Base-by-base conservation (phyloP, 108 stramenopile genomes). In the Conticribra guillardii region DNA sequence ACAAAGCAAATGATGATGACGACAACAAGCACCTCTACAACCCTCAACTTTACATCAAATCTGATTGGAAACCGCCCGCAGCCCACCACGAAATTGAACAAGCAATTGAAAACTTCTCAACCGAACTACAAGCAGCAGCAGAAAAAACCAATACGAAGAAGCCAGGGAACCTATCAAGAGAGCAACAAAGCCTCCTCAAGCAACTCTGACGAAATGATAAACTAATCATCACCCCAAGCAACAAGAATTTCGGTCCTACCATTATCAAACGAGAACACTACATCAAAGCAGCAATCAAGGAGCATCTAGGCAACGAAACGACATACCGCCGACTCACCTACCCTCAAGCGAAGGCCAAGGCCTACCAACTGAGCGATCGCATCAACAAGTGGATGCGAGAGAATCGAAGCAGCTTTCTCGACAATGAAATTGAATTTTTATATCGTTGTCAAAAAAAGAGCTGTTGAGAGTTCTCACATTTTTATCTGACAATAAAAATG, bases 261-360 rank as follows among this genome's bases (percentile, higher is more conserved):
- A 55, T 72, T 9, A 18, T 72, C 9, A 16, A 33, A 4, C 26
- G 61, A 2, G 47, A 62, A 1, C 1, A 18, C 0, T 72, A 60
- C 60, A 71, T 63, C 31, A 2, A 53, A 31, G 2, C 46, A 34
- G 62, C 24, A 5, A 26, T 72, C 7, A 18, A 17, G 44, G 62
- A 72, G 27, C 71, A 72, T 21, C 51, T 72, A 3, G 30, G 54
- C 28, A 22, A 72, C 49, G 23, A 15, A 4, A n/a, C 34, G 0
- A 53, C 52, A 2, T 72, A 72, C 31, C 19, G 44, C 27, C 34
- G 16, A 4, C 71, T 72, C 41, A 59, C 58, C 31, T n/a, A n/a
- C n/a, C 22, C 14, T 9, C 16, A 18, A 16, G n/a, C 4, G 15
- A 18, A 3, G 2, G 16, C 16, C 31, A 31, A 11, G 4, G 17